phyloP scores from a whole-genome alignment of 352 stramenopile species.

The Albugo candida region DNA sequence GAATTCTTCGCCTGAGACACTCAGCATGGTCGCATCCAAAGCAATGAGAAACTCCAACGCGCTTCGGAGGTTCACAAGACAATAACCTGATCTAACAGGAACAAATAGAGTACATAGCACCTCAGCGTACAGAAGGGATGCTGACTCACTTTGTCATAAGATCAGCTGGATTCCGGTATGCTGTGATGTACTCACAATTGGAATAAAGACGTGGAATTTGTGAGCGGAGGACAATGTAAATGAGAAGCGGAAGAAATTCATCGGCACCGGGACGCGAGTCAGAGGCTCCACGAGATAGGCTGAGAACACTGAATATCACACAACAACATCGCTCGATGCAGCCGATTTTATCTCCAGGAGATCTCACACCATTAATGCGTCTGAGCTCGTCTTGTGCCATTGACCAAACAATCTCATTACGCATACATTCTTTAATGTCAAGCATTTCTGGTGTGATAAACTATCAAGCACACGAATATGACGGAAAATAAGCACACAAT shows the following conservation, averaged over 20 bases:
- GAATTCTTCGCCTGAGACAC: conserved; percentile 64
- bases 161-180: conserved; percentile 71
- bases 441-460: conserved; percentile 78
- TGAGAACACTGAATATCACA: conserved; percentile 81
- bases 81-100: conserved; percentile 61
- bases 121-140: not conserved
- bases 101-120: not conserved
- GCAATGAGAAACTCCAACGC: conserved; percentile 82
- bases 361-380: conserved; percentile 73
- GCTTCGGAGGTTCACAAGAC: conserved; percentile 81
- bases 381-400: conserved; percentile 78
- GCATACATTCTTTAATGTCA: conserved; percentile 80
- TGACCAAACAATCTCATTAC: conserved; percentile 78
- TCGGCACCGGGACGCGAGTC: conserved; percentile 55
- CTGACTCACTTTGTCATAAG: conserved; percentile 75
- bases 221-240: conserved; percentile 83
- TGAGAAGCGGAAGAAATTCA: conserved; percentile 85
- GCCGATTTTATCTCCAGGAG: conserved; percentile 81
- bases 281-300: conserved; percentile 46
- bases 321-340: conserved; percentile 76
- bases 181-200: conserved; percentile 83
- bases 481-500: not conserved
- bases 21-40: conserved; percentile 66
- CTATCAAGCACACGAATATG: conserved; percentile 5
- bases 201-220: conserved; percentile 71